Percentiles rank a stretch among this genome's conserved stretches.
These are phyloP conservation scores for Phytophthora brassicae DNA, from an alignment of 352 stramenopile species.

Conservation along the genomic window DNA sequence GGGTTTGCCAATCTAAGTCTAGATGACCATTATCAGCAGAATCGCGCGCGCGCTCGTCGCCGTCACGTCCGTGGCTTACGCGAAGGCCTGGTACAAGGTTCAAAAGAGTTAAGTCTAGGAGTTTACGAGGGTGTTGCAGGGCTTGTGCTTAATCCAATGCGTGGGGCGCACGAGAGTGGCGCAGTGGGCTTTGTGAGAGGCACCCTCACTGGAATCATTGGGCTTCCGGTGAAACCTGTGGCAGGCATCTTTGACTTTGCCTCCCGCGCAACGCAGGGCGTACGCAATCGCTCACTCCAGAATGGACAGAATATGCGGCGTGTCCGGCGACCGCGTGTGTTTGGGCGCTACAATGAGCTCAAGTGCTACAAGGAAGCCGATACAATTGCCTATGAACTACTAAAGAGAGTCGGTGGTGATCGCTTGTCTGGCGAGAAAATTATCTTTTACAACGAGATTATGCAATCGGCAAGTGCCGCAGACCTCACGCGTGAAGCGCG, in stretches of 20 bases:
- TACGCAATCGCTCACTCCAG: slow-evolving; percentile 81
- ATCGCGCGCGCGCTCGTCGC: slow-evolving; percentile 73
- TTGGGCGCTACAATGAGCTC: slow-evolving; percentile 88
- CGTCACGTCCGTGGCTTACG: slow-evolving; percentile 78
- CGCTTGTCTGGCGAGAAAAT: slow-evolving; percentile 83
- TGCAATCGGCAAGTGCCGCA: slow-evolving; percentile 70
- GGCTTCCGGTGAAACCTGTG: slow-evolving; percentile 84
- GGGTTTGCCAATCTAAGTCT: slow-evolving; percentile 84
- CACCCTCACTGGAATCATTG: slow-evolving; percentile 87
- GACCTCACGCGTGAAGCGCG: slow-evolving; percentile 81
- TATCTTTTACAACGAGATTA: slow-evolving; percentile 87
- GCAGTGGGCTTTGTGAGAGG: slow-evolving; percentile 84
- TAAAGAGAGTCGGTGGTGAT: slow-evolving; percentile 70
- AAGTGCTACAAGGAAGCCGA: slow-evolving; percentile 90
- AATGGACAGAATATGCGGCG: slow-evolving; percentile 79
- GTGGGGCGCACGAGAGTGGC: slow-evolving; percentile 75
- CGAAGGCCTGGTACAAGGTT: slow-evolving; percentile 83
- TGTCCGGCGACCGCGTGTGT: slow-evolving; percentile 80
- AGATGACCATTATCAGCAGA: slow-evolving; percentile 88
- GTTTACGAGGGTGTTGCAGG: slow-evolving; percentile 85
- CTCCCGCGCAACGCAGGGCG: slow-evolving; percentile 83
- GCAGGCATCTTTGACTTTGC: slow-evolving; percentile 90
- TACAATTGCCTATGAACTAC: slow-evolving; percentile 81
- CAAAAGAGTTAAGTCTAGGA: slow-evolving; percentile 81
- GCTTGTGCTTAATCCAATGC: slow-evolving; percentile 80